Evolutionary conservation across 1,284 basidiomycete genomes (phyloP).

Genomic region (Agroathelia rolfsii): DNA sequence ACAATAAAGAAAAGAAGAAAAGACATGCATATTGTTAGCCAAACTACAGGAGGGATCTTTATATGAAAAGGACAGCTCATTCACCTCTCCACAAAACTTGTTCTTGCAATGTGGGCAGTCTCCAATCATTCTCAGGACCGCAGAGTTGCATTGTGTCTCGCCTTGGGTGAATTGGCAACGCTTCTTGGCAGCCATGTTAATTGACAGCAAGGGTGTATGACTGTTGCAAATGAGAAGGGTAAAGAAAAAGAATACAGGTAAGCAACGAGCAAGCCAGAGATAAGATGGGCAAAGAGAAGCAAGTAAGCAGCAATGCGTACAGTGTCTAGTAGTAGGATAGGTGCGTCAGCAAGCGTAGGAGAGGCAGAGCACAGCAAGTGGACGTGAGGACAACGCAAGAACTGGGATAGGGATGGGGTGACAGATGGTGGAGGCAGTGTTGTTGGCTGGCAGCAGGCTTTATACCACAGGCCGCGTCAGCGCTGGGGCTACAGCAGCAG

Average conservation of each 20-base stretch:
- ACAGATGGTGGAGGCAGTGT: slow-evolving; percentile 18
- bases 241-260: slow-evolving; percentile 7
- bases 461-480: no score
- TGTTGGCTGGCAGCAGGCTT: no score
- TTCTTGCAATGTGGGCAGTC: slow-evolving; percentile 69
- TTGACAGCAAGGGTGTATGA: slow-evolving; percentile 8
- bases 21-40: slow-evolving; percentile 14
- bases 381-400: slow-evolving; percentile 11
- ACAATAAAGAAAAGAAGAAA: slow-evolving; percentile 9
- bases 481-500: no score
- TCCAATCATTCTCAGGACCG: slow-evolving; percentile 72
- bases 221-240: slow-evolving; percentile 3
- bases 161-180: slow-evolving; percentile 67
- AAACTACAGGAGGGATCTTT: slow-evolving; percentile 7
- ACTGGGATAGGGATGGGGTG: slow-evolving; percentile 14
- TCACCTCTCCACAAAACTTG: slow-evolving; percentile 68
- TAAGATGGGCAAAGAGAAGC: slow-evolving; percentile 8
- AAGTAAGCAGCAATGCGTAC: slow-evolving; percentile 2
- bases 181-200: slow-evolving; percentile 69
- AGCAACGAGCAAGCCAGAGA: slow-evolving; percentile 8
- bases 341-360: slow-evolving; percentile 7
- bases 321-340: slow-evolving; percentile 9
- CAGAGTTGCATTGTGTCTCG: slow-evolving; percentile 60
- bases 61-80: slow-evolving; percentile 23
- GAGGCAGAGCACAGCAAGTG: slow-evolving; percentile 12